phyloP scores from a whole-genome alignment of 495 filamentous ascomycete species.

The Rhypophila decipiens region DNA sequence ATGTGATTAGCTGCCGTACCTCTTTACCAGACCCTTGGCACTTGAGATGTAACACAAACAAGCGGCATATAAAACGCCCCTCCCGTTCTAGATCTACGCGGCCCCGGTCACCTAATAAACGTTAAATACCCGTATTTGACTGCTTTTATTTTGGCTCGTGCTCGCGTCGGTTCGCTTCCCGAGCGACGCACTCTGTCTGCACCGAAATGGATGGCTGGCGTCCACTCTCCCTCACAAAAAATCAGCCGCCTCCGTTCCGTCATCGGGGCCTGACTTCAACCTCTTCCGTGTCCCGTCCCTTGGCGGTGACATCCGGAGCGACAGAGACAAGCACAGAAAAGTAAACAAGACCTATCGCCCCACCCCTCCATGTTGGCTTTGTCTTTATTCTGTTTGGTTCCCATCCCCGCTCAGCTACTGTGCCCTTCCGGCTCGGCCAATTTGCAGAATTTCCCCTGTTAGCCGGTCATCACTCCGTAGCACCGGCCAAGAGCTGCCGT shows the following conservation, averaged over 20 bases:
- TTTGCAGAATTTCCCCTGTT: slow-evolving; percentile 75
- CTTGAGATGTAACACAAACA: too few relatives aligned
- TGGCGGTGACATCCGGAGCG: slow-evolving; percentile 1
- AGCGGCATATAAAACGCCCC: too few relatives aligned
- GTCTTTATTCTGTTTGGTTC: slow-evolving; percentile 5
- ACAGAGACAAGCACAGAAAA: neutral
- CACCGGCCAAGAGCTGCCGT: slow-evolving; percentile 84
- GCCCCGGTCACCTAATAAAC: too few relatives aligned
- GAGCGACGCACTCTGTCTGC: too few relatives aligned
- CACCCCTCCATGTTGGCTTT: neutral
- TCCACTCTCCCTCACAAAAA: too few relatives aligned
- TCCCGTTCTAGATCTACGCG: too few relatives aligned
- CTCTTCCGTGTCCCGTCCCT: slow-evolving; percentile 7
- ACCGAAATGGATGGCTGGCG: too few relatives aligned
- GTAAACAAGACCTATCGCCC: neutral
- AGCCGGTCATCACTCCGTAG: slow-evolving; percentile 74
- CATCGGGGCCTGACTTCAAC: neutral
- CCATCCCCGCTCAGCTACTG: slow-evolving; percentile 23
- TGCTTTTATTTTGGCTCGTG: too few relatives aligned
- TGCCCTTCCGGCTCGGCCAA: slow-evolving; percentile 68
- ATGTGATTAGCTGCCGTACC: too few relatives aligned
- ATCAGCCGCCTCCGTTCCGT: neutral
- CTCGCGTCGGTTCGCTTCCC: too few relatives aligned
- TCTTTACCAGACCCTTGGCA: too few relatives aligned
- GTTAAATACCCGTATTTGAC: too few relatives aligned